Evolutionary conservation across 108 stramenopile genomes (phyloP).

Genomic region (Chaetoceros muelleri): DNA sequence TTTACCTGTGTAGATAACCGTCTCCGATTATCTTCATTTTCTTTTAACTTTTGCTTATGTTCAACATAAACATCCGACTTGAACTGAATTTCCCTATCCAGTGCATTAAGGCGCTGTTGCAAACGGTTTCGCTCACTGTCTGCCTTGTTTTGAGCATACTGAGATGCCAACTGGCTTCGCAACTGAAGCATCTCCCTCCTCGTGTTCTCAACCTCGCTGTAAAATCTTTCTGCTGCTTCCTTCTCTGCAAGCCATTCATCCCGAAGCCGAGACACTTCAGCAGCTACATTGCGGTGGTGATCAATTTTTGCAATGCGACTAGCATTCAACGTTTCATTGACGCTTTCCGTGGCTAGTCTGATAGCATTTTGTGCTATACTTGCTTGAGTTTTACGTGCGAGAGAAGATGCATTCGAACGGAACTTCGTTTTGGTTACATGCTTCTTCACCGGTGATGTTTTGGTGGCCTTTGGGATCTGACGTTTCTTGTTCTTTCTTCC

Average conservation of each 20-base stretch:
- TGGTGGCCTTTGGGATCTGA: background rate
- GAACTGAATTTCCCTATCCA: conserved; percentile 59
- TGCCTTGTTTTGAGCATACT: conserved; percentile 41
- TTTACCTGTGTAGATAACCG: conserved; percentile 49
- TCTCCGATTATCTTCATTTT: conserved; percentile 47
- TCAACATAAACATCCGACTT: conserved; percentile 67
- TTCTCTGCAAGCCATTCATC: conserved; percentile 50
- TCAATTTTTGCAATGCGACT: conserved; percentile 22
- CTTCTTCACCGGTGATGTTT: background rate
- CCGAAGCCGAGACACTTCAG: conserved; percentile 20
- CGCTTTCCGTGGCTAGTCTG: conserved; percentile 22
- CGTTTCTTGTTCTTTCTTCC: background rate
- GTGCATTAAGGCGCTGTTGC: conserved; percentile 24
- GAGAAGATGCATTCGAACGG: conserved; percentile 1
- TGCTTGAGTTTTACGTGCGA: conserved; percentile 14
- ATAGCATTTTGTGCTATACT: conserved; percentile 29
- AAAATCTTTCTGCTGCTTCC: conserved; percentile 35
- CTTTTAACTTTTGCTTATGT: conserved; percentile 63
- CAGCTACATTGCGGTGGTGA: background rate
- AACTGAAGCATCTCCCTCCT: conserved; percentile 44
- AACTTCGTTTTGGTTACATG: background rate
- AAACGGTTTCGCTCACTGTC: conserved; percentile 23
- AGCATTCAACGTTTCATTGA: conserved; percentile 25
- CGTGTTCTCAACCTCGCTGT: conserved; percentile 41
- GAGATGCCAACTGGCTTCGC: conserved; percentile 46